A percentile compares a stretch with the other conserved stretches of the same genome.
These are phyloP conservation scores for Phaeosphaeriaceae sp. DNA, from an alignment of 2,329 filamentous ascomycete species.

Conservation along the genomic window DNA sequence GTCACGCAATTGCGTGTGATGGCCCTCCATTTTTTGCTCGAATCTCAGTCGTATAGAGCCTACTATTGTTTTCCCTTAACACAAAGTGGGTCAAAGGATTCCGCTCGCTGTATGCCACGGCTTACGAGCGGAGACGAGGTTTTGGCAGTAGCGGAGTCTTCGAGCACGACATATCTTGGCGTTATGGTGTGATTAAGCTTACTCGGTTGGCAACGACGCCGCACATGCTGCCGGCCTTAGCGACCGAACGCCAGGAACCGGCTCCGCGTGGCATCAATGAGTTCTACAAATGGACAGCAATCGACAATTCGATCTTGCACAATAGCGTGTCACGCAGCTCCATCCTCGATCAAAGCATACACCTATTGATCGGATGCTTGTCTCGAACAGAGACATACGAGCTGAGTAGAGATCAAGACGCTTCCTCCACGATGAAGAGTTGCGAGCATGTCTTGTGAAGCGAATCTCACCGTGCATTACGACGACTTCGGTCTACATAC, in stretches of 20 bases:
- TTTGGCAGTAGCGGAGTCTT: neutral
- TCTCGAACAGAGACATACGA: neutral
- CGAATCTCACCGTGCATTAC: neutral
- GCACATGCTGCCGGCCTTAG: neutral
- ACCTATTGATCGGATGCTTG: neutral
- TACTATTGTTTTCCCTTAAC: neutral
- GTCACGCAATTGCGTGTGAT: neutral
- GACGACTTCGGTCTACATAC: neutral
- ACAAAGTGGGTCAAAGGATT: neutral
- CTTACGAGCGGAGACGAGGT: neutral
- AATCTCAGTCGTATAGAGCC: neutral
- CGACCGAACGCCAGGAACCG: neutral
- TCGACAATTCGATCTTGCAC: neutral
- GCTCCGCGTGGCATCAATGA: neutral
- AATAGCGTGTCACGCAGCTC: neutral
- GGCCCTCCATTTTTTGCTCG: neutral
- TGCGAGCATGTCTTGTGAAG: neutral
- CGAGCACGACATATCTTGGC: constrained; percentile 4
- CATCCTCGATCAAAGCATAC: neutral
- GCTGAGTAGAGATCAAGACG: neutral
- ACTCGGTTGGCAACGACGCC: constrained; percentile 2
- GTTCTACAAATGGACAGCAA: neutral
- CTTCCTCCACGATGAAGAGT: neutral
- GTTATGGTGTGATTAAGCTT: constrained; percentile 7
- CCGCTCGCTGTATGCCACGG: neutral